A percentile compares a stretch with the other conserved stretches of the same genome.
phyloP scores from a whole-genome alignment of 2,329 filamentous ascomycete species.

The Fusarium praegraminearum region DNA sequence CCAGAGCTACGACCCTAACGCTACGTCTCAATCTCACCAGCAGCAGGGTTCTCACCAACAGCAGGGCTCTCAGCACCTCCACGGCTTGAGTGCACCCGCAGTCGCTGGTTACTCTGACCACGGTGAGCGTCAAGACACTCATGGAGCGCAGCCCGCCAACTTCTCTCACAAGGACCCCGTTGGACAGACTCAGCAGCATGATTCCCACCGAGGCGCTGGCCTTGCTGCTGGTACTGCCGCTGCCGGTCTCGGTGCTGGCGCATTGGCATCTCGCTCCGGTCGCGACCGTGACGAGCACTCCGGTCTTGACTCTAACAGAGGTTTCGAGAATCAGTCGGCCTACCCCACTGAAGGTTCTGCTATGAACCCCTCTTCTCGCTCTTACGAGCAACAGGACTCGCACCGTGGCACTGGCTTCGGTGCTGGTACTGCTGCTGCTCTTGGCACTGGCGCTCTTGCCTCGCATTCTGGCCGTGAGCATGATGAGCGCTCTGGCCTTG shows the following conservation, averaged over 20 bases:
- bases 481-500: neutral
- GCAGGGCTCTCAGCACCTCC: neutral
- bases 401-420: neutral
- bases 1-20: neutral
- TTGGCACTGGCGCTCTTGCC: neutral
- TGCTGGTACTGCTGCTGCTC: constrained; percentile 1
- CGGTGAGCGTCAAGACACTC: neutral
- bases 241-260: constrained; percentile 1
- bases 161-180: constrained; percentile 11
- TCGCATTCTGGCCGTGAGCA: neutral
- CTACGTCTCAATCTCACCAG: neutral
- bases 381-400: constrained; percentile 7
- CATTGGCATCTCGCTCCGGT: neutral
- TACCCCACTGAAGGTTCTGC: neutral
- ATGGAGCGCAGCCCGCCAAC: neutral
- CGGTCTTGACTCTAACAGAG: neutral
- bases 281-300: neutral
- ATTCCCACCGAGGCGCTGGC: constrained; percentile 6
- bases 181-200: constrained; percentile 15
- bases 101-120: neutral
- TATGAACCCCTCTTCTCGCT: neutral
- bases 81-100: neutral
- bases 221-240: neutral
- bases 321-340: neutral
- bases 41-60: constrained; percentile 1